These are phyloP conservation scores for Prunus mira DNA, from an alignment of 306 rosid species.

Conservation along the genomic window DNA sequence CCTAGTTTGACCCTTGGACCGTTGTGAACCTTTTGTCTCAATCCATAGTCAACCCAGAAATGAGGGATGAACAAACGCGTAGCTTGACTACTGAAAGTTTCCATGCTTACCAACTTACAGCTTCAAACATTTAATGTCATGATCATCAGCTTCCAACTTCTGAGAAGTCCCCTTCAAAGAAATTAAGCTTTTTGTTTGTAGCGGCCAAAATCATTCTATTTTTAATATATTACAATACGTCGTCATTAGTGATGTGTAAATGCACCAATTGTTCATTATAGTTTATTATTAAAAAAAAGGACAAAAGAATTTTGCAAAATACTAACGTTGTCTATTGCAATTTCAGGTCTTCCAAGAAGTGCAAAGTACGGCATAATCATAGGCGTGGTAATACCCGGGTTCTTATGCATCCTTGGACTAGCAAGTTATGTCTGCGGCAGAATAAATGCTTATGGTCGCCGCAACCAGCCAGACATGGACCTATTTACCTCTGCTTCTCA, in stretches of 20 bases:
- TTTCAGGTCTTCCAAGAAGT: slow-evolving; percentile 51
- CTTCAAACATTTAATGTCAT: background rate
- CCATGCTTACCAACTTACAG: background rate
- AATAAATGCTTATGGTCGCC: background rate
- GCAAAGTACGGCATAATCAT: slow-evolving; percentile 56
- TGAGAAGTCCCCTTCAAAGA: background rate
- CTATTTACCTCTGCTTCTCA: slow-evolving; percentile 13
- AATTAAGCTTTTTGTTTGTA: background rate
- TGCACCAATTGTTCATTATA: background rate
- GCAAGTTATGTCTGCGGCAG: slow-evolving; percentile 27
- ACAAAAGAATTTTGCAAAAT: no score
- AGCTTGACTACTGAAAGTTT: background rate
- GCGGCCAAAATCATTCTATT: no score
- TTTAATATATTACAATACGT: background rate
- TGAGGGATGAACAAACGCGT: background rate
- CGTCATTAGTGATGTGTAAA: background rate
- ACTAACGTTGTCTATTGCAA: background rate
- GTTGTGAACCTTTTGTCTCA: background rate
- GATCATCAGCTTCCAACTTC: background rate
- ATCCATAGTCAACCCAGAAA: background rate
- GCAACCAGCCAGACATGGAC: slow-evolving; percentile 6
- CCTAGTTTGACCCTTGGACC: background rate
- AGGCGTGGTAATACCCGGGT: slow-evolving; percentile 61
- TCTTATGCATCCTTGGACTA: slow-evolving; percentile 49
- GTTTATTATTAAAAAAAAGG: no score